Evolutionary conservation across 2,329 filamentous ascomycete species (phyloP), one percentile per base, ranked within the genome.

Genomic region (Curvularia spicifera): DNA sequence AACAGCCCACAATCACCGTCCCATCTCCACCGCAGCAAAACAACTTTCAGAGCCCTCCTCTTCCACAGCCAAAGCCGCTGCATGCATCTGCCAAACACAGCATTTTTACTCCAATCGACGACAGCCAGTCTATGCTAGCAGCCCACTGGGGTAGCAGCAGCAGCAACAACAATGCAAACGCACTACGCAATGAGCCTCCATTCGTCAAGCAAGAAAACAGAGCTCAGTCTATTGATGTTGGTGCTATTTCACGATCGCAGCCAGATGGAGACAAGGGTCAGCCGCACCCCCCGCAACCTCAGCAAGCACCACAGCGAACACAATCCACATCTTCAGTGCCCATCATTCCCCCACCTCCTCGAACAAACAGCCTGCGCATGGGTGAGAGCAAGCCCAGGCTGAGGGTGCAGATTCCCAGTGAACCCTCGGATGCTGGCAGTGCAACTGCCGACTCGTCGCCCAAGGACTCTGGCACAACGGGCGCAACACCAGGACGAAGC

Each of bases 71-170:
- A 2, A 90, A 89, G 70, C 88, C 91, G 5, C 68, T 85, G 3
- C 82, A 83, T 7, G 77, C 79, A 33, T 78, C 83, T 33, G 93
- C 93, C 75, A 89, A 89, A 22, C 89, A 93, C 57, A 97, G 93
- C 76, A 98, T 99, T 59, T 98, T 98, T 74, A 99, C 95, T 0
- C 95, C 95, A 0, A 96, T 99, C 62, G 95, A 98, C 70, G 93
- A 97, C 74, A 93, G 90, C 68, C 86, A 91, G 48, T 97, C 93
- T 1, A 89, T 97, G 57, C 79, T 97, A 43, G 92, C 91, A 12
- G 91, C 94, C 64, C 93, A 97, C 74, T 88, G 81, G 81, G 81
- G 80, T 26, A 71, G 86, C 9, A 82, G 85, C 9, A 82, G 85
- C 2, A 66, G 56, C 18, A 18, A 18, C 31, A 86, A 45, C 48